A percentile compares a stretch with the other conserved stretches of the same genome.
Conservation (phyloP, 352 stramenopile genomes). For the Pythium pyrilobum region DNA sequence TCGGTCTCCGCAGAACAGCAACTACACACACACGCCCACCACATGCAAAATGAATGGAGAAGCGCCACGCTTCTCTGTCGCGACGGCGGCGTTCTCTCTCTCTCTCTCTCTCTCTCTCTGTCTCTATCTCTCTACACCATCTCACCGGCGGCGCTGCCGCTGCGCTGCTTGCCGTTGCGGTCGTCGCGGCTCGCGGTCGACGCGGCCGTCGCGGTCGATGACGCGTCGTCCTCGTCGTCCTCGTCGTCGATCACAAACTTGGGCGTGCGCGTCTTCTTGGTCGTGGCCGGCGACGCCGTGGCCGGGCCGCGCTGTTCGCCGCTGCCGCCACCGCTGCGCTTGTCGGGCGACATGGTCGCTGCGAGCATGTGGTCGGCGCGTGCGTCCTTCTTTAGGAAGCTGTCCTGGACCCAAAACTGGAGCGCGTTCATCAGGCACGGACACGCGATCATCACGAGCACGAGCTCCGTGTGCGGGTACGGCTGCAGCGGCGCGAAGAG, state of each 20-base stretch:
- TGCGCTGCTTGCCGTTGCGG: slow-evolving; percentile 4
- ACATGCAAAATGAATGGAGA: neutral
- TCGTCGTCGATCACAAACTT: slow-evolving; percentile 25
- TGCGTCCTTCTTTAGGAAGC: slow-evolving; percentile 85
- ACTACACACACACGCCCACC: too few species aligned
- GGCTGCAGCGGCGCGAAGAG: slow-evolving; percentile 64
- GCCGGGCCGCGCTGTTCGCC: neutral
- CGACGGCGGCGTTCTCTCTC: too few species aligned
- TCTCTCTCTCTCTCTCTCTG: neutral
- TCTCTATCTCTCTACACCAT: slow-evolving; percentile 1
- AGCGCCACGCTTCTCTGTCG: neutral
- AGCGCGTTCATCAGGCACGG: slow-evolving; percentile 86
- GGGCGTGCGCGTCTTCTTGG: slow-evolving; percentile 2
- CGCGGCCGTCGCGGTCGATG: slow-evolving; percentile 13
- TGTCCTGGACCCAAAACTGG: slow-evolving; percentile 89
- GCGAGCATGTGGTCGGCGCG: slow-evolving; percentile 21
- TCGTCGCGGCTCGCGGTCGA: neutral
- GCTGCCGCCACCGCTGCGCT: too few species aligned
- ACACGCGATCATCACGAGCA: slow-evolving; percentile 85
- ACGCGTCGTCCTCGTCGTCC: slow-evolving; percentile 13
- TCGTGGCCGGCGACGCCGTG: neutral
- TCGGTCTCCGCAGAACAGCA: too few species aligned
- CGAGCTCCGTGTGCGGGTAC: slow-evolving; percentile 69
- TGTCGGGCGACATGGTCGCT: slow-evolving; percentile 16
- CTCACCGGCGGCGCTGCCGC: neutral